Evolutionary conservation across 2,329 filamentous ascomycete species (phyloP).

Genomic region (Claviceps lovelessii): DNA sequence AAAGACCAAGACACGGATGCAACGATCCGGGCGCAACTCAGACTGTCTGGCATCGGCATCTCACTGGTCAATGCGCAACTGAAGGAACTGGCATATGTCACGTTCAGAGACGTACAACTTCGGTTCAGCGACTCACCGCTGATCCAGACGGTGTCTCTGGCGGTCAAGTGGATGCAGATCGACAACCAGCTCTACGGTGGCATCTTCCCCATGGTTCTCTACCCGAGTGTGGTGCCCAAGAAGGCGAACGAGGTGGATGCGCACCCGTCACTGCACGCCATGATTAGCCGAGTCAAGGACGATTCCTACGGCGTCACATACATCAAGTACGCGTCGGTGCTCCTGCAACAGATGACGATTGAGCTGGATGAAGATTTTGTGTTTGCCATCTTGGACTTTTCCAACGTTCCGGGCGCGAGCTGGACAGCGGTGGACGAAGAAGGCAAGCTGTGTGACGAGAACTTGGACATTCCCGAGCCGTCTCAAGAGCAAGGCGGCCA

Average conservation of each 20-base stretch:
- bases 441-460: conserved; percentile 77
- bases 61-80: conserved; percentile 88
- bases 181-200: conserved; percentile 98
- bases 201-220: conserved; percentile 93
- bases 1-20: conserved; percentile 81
- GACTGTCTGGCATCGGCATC: conserved; percentile 78
- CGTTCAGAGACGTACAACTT: conserved; percentile 77
- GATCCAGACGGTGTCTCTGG: conserved; percentile 80
- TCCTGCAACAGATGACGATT: conserved; percentile 94
- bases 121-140: conserved; percentile 87
- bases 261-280: conserved; percentile 84
- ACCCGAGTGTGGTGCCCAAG: conserved; percentile 95
- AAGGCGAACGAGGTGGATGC: conserved; percentile 91
- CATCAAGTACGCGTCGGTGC: conserved; percentile 90
- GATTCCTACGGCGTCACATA: conserved; percentile 96
- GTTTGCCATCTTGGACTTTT: conserved; percentile 87
- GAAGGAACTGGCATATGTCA: conserved; percentile 85
- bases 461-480: conserved; percentile 82
- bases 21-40: conserved; percentile 78
- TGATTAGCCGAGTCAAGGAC: conserved; percentile 90
- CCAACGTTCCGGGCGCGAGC: conserved; percentile 77
- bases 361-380: conserved; percentile 98
- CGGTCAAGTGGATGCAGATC: conserved; percentile 97
- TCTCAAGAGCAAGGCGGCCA: conserved; percentile 70
- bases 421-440: conserved; percentile 58